Base-by-base conservation (phyloP, 2,329 filamentous ascomycete genomes). In the Podosphaera leucotricha region DNA sequence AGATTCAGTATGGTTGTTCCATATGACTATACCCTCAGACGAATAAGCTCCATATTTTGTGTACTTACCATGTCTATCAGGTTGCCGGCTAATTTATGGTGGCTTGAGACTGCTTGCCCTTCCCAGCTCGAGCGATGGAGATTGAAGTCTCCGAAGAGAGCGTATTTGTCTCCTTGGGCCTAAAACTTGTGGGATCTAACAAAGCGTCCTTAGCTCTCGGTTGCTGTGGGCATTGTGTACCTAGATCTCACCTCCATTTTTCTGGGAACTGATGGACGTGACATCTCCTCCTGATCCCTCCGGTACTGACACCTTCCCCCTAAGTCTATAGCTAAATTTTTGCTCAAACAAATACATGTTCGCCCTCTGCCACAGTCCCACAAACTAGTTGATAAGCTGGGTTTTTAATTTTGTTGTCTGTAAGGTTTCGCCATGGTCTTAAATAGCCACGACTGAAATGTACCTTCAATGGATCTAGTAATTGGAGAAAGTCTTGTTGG, bases 281-380 rank as follows among this genome's bases (percentile, higher is more conserved):
- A 42, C 19, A 33, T 42, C 22, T 19, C 40, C 40, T 30, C 26
- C 24, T 4, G 24, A 19, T n/a, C 19, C 18, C 26, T 33, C 26
- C 13, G 22, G 24, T 10, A 33, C 40, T 30, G n/a, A 1, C 36
- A 24, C 20, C 15, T 22, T 22, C 15, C 22, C 41, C 41, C 35
- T 6, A 36, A 22, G 10, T n/a, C 20, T 13, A 16, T 15, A 11
- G 11, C 26, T 2, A 43, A 28, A 7, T 3, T 6, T 35, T 43
- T 43, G 18, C 26, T 43, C 2, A 43, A 15, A 22, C 36, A 43
- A 3, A 43, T 43, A n/a, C 41, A 43, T 21, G 41, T 43, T 21
- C 41, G 16, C 5, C 41, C 24, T 22, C 22, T 41, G 22, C 16
- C 5, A 18, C 22, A 3, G 13, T 13, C 22, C 10, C 21, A 22